A percentile compares a stretch with the other conserved stretches of the same genome.
These are phyloP conservation scores for Rhodotorula sphaerocarpa DNA, from an alignment of 768 basidiomycete genomes.

Conservation along the genomic window DNA sequence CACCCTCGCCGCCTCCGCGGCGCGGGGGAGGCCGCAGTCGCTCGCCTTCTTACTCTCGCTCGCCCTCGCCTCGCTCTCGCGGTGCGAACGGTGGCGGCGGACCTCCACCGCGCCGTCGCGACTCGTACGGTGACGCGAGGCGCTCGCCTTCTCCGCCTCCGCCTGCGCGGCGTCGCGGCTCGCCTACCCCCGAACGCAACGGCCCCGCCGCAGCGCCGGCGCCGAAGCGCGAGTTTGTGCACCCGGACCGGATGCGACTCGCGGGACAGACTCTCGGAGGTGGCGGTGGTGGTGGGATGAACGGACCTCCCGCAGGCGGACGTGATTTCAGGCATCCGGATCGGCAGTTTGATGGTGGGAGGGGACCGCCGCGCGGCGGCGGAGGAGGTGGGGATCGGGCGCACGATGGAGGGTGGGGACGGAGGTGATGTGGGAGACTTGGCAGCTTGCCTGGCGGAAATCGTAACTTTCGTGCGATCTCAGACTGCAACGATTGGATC, in stretches of 20 bases:
- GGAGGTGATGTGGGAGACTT: too few species aligned
- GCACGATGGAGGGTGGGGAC: too few species aligned
- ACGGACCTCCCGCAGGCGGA: not conserved
- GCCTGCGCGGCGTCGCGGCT: too few species aligned
- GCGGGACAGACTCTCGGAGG: not conserved
- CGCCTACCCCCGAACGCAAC: not conserved
- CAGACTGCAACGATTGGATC: too few species aligned
- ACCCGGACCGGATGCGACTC: conserved; percentile 3
- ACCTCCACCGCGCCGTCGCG: not conserved
- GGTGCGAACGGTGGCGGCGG: not conserved
- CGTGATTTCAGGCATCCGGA: not conserved
- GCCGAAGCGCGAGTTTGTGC: conserved; percentile 1
- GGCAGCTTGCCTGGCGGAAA: too few species aligned
- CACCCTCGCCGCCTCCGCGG: not conserved
- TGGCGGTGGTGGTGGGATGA: not conserved
- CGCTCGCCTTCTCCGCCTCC: conserved; percentile 8
- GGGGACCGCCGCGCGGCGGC: not conserved
- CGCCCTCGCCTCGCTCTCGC: conserved; percentile 1
- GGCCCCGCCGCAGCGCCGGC: not conserved
- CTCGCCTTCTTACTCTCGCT: conserved; percentile 7
- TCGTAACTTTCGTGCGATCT: too few species aligned
- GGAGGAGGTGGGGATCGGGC: conserved; percentile 2
- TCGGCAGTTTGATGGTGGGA: not conserved
- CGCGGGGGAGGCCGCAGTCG: not conserved
- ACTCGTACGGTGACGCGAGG: not conserved